These are phyloP conservation scores for Martensiomyces pterosporus DNA, from an alignment of 192 early-diverging fungal species.

Conservation along the genomic window DNA sequence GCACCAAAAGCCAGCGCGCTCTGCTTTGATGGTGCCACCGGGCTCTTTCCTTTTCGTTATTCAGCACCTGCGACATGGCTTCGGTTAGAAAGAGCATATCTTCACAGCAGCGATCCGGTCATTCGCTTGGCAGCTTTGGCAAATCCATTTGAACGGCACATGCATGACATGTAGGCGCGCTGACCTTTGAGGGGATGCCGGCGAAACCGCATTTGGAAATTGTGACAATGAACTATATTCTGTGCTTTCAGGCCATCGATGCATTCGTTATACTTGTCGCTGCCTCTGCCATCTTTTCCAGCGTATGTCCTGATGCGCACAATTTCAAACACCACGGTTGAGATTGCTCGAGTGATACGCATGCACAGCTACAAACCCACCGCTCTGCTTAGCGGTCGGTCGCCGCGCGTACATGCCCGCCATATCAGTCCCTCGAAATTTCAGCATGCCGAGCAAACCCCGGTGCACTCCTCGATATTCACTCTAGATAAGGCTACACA, in stretches of 20 bases:
- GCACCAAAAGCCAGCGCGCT: too few relatives aligned
- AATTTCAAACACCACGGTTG: slow-evolving; percentile 6
- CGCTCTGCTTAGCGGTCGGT: background rate
- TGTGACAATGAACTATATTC: slow-evolving; percentile 7
- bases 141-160: background rate
- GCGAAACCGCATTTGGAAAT: slow-evolving; percentile 11
- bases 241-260: slow-evolving; percentile 6
- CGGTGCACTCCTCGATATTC: slow-evolving; percentile 6
- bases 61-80: slow-evolving; percentile 7
- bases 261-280: slow-evolving; percentile 9
- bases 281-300: slow-evolving; percentile 5
- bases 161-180: background rate
- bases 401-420: slow-evolving; percentile 5
- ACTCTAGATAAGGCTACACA: slow-evolving; percentile 9
- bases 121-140: background rate
- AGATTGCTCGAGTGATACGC: slow-evolving; percentile 7
- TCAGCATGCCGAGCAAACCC: slow-evolving; percentile 5
- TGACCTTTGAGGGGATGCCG: slow-evolving; percentile 6
- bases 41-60: slow-evolving; percentile 6
- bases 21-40: too few relatives aligned
- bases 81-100: slow-evolving; percentile 1
- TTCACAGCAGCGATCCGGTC: background rate
- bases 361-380: background rate
- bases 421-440: slow-evolving; percentile 4
- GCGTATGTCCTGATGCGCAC: slow-evolving; percentile 14